phyloP scores from a whole-genome alignment of 2,329 filamentous ascomycete genomes.

The Exserohilum rostratum region DNA sequence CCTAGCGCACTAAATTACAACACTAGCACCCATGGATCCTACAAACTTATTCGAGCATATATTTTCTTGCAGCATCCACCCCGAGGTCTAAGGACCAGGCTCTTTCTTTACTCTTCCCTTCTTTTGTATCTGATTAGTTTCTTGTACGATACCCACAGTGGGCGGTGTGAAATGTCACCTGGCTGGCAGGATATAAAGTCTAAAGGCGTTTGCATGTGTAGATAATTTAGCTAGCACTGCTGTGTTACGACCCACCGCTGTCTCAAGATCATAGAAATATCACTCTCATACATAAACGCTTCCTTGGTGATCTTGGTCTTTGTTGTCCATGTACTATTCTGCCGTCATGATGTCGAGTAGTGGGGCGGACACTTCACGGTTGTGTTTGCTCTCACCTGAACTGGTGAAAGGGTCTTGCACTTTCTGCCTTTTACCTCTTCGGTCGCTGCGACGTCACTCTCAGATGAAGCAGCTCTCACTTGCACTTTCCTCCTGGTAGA shows the following conservation, averaged over 20 bases:
- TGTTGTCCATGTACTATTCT: background rate
- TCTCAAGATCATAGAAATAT: constrained; percentile 8
- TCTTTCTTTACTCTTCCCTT: background rate
- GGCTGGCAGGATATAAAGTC: constrained; percentile 9
- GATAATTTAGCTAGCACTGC: background rate
- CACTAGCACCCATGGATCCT: background rate
- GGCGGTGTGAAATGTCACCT: constrained; percentile 5
- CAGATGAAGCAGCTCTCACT: background rate
- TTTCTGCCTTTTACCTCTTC: background rate
- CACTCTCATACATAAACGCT: background rate
- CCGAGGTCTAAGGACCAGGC: background rate
- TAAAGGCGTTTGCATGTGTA: constrained; percentile 7
- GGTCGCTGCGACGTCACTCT: background rate
- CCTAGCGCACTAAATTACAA: background rate
- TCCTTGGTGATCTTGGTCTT: background rate
- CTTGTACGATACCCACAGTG: constrained; percentile 26
- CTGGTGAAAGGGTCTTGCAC: constrained; percentile 2
- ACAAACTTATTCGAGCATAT: background rate
- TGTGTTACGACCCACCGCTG: background rate
- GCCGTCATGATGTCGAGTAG: background rate
- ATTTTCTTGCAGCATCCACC: background rate
- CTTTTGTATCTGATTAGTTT: constrained; percentile 13
- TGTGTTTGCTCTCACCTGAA: constrained; percentile 5
- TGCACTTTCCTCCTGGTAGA: background rate
- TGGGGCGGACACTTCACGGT: background rate